Conservation (phyloP, 345 rosid species). For the Hibiscus trionum region DNA sequence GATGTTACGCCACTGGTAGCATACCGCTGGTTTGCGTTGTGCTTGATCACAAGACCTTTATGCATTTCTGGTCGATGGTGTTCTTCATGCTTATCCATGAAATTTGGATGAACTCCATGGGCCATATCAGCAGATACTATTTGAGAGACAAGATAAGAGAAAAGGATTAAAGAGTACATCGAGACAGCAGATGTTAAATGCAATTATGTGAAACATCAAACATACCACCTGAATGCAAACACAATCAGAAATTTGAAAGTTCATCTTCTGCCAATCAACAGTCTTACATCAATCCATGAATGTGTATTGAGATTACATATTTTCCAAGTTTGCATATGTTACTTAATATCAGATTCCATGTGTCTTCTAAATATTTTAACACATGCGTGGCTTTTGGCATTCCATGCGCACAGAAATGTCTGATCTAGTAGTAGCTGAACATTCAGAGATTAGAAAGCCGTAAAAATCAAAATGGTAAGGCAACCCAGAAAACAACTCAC, state of each 20-base stretch:
- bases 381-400: neutral
- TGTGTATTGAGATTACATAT: neutral
- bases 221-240: neutral
- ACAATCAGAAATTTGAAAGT: neutral
- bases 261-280: neutral
- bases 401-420: neutral
- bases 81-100: constrained; percentile 83
- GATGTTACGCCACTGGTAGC: constrained; percentile 88
- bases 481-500: neutral
- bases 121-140: constrained; percentile 97
- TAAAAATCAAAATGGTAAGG: neutral
- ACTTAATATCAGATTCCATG: neutral
- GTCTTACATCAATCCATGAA: neutral
- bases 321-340: neutral
- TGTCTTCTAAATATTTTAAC: neutral
- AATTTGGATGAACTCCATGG: constrained; percentile 92
- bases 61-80: constrained; percentile 84
- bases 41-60: constrained; percentile 86
- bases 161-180: neutral
- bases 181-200: neutral
- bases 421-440: too few relatives aligned
- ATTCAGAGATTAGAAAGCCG: neutral
- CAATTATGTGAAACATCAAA: neutral
- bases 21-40: constrained; percentile 92
- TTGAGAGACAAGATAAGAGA: constrained; percentile 8